phyloP scores from a whole-genome alignment of 495 filamentous ascomycete species.

The Umbilicaria muhlenbergii region DNA sequence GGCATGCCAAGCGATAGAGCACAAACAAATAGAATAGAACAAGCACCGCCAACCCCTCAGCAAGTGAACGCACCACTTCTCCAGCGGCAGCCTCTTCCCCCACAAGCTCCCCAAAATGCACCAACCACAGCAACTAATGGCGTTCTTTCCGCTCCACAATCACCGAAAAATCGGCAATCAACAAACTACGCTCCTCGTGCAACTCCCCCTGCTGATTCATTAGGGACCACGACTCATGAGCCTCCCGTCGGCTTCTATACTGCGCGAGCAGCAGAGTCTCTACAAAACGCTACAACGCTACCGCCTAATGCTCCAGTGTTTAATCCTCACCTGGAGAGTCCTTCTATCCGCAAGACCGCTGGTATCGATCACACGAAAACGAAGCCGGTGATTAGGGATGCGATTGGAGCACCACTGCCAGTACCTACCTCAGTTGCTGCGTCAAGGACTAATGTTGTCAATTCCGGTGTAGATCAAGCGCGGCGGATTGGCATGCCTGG shows the following conservation, averaged over 20 bases:
- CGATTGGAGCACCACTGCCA: constrained; percentile 23
- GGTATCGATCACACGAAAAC: constrained; percentile 73
- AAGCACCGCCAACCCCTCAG: constrained; percentile 17
- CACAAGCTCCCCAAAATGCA: background rate
- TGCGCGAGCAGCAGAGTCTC: constrained; percentile 47
- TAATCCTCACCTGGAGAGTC: constrained; percentile 69
- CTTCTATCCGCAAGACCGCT: constrained; percentile 75
- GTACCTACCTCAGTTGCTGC: constrained; percentile 16
- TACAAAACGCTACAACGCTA: constrained; percentile 20
- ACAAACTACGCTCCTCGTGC: constrained; percentile 1
- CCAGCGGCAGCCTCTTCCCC: constrained; percentile 12
- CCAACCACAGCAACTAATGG: background rate
- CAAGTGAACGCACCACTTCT: constrained; percentile 9
- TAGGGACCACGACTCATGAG: constrained; percentile 2
- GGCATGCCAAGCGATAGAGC: background rate
- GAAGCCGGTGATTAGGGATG: constrained; percentile 40
- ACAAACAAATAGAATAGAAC: constrained; percentile 12
- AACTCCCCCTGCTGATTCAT: constrained; percentile 7
- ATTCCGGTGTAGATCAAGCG: constrained; percentile 51
- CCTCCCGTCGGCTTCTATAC: constrained; percentile 57
- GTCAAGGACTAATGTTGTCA: constrained; percentile 40
- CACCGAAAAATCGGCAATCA: background rate
- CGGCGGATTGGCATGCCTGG: constrained; percentile 61
- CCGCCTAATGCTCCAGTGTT: constrained; percentile 43
- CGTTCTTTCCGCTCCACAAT: too few species aligned